These are phyloP conservation scores for Neurospora sublineolata DNA, from an alignment of 495 filamentous ascomycete genomes.

Conservation along the genomic window DNA sequence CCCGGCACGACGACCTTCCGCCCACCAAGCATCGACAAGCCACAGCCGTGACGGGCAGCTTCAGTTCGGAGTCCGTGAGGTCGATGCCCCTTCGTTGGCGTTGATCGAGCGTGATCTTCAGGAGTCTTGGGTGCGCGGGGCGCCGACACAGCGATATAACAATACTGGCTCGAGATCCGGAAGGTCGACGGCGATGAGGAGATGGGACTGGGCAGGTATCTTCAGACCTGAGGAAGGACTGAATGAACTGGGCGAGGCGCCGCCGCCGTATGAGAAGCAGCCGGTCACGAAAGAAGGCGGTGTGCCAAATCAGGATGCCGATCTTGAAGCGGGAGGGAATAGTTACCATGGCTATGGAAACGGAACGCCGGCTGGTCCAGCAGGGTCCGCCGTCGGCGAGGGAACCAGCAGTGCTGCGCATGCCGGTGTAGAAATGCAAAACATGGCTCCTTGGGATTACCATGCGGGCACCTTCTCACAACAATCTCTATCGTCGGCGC, in stretches of 20 bases:
- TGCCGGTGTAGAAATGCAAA: not conserved
- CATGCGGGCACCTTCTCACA: not conserved
- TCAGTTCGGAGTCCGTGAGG: not conserved
- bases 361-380: not conserved
- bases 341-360: not conserved
- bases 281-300: not conserved
- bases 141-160: not conserved
- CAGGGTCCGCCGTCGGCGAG: not conserved
- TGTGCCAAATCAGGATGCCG: not conserved
- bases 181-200: not conserved
- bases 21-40: not conserved
- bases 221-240: constrained; percentile 34
- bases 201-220: constrained; percentile 6
- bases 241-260: constrained; percentile 47
- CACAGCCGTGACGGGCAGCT: not conserved
- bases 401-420: not conserved
- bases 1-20: not conserved
- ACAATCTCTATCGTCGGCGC: not conserved
- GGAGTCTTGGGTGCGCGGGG: constrained; percentile 16
- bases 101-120: constrained; percentile 16
- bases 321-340: not conserved
- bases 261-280: constrained; percentile 37
- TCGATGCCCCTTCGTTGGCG: not conserved
- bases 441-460: not conserved
- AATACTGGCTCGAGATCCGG: not conserved